Percentiles rank a stretch among this genome's conserved stretches.
Conservation (phyloP, 345 rosid species). For the Rubroshorea leprosula region DNA sequence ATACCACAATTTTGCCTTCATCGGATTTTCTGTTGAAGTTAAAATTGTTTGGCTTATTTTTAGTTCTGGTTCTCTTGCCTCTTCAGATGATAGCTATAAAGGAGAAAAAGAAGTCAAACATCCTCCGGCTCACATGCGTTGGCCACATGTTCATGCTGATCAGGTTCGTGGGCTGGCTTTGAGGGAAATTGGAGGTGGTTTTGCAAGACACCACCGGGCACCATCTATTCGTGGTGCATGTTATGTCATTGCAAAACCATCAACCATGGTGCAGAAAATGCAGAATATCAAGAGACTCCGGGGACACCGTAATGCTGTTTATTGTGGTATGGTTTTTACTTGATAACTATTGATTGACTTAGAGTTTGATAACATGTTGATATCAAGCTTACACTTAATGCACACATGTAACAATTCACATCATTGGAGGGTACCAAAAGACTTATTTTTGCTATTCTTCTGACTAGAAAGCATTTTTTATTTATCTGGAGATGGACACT, state of each 20-base stretch:
- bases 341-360: background rate
- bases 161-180: constrained; percentile 83
- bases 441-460: background rate
- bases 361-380: background rate
- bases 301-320: constrained; percentile 96
- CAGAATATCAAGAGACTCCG: constrained; percentile 84
- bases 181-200: constrained; percentile 99
- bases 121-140: constrained; percentile 69
- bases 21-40: background rate
- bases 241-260: constrained; percentile 89
- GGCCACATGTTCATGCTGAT: constrained; percentile 95
- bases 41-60: constrained; percentile 6
- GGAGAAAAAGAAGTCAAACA: constrained; percentile 28
- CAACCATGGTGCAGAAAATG: constrained; percentile 93
- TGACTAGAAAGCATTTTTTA: too few relatives aligned
- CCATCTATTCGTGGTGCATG: constrained; percentile 95
- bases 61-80: constrained; percentile 15
- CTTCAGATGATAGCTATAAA: constrained; percentile 47
- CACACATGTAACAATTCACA: background rate
- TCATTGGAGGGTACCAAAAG: too few relatives aligned
- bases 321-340: constrained; percentile 85
- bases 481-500: background rate
- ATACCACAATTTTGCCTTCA: background rate
- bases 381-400: background rate
- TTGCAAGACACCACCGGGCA: constrained; percentile 86